These are phyloP conservation scores for Sarocladium brachiariae DNA, from an alignment of 2,329 filamentous ascomycete genomes.

Conservation along the genomic window DNA sequence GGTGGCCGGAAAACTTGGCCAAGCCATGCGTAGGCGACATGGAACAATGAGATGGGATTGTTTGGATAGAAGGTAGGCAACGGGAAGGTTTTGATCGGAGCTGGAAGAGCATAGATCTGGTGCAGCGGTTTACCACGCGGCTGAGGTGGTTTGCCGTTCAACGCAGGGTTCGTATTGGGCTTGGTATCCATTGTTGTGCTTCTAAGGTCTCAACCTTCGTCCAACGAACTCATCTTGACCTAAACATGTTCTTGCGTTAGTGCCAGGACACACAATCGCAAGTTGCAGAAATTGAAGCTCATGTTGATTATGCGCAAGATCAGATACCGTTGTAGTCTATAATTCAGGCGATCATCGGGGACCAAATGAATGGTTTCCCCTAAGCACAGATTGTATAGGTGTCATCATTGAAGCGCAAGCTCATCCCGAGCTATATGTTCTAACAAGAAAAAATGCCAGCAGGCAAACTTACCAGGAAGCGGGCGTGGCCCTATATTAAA, in stretches of 20 bases:
- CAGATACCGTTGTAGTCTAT: slow-evolving; percentile 99
- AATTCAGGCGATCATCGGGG: slow-evolving; percentile 56
- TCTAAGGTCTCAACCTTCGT: slow-evolving; percentile 37
- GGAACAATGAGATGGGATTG: slow-evolving; percentile 83
- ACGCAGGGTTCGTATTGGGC: not conserved
- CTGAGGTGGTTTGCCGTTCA: slow-evolving; percentile 16
- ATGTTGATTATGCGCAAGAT: slow-evolving; percentile 35
- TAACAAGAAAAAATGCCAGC: slow-evolving; percentile 12
- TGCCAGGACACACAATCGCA: not conserved
- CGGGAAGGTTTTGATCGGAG: slow-evolving; percentile 75
- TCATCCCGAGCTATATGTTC: not conserved
- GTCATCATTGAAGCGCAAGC: slow-evolving; percentile 49
- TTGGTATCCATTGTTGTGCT: slow-evolving; percentile 4
- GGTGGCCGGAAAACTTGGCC: slow-evolving; percentile 64
- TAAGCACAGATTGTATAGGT: slow-evolving; percentile 47
- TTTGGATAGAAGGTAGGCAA: slow-evolving; percentile 84
- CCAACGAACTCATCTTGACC: slow-evolving; percentile 39
- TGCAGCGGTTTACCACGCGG: slow-evolving; percentile 43
- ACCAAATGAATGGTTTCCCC: slow-evolving; percentile 50
- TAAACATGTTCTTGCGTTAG: slow-evolving; percentile 19
- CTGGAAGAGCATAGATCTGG: slow-evolving; percentile 73
- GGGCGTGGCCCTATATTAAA: not conserved
- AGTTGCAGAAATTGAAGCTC: not conserved
- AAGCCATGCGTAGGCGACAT: slow-evolving; percentile 71
- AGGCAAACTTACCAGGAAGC: slow-evolving; percentile 11